phyloP scores from a whole-genome alignment of 345 rosid species.

The Cardamine occulta region DNA sequence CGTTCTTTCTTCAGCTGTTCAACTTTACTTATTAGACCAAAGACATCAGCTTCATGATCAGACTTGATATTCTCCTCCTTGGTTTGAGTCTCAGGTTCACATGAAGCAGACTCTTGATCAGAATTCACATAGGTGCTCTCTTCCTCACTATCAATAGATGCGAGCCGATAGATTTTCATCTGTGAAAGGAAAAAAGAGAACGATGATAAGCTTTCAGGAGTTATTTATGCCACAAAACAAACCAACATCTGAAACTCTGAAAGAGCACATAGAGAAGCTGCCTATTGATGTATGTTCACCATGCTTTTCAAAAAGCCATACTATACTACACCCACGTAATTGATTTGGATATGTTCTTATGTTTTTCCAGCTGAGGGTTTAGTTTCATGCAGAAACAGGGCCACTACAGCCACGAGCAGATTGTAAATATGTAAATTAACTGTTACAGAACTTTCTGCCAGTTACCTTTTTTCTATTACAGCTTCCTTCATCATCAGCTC shows the following conservation, averaged over 20 bases:
- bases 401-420: conserved; percentile 14
- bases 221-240: conserved; percentile 17
- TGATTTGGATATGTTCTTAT: conserved; percentile 11
- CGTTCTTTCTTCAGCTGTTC: conserved; percentile 94
- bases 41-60: conserved; percentile 83
- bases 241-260: conserved; percentile 27
- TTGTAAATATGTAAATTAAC: conserved; percentile 11
- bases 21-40: conserved; percentile 81
- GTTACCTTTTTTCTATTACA: conserved; percentile 66
- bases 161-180: conserved; percentile 79
- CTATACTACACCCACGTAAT: conserved; percentile 9
- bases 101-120: conserved; percentile 72
- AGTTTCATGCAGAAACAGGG: conserved; percentile 13
- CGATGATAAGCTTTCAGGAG: conserved; percentile 4
- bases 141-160: conserved; percentile 76
- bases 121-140: conserved; percentile 69
- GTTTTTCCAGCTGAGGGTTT: background rate
- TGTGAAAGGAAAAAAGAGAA: conserved; percentile 48
- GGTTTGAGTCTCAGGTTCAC: conserved; percentile 71
- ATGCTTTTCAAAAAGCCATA: conserved; percentile 6
- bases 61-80: conserved; percentile 67
- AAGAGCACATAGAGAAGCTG: conserved; percentile 25
- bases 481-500: conserved; percentile 68
- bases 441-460: background rate
- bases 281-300: background rate